Percentiles rank a stretch among this genome's conserved stretches.
Conservation (phyloP, 805 yeast genomes). For the Brettanomyces custersianus region DNA sequence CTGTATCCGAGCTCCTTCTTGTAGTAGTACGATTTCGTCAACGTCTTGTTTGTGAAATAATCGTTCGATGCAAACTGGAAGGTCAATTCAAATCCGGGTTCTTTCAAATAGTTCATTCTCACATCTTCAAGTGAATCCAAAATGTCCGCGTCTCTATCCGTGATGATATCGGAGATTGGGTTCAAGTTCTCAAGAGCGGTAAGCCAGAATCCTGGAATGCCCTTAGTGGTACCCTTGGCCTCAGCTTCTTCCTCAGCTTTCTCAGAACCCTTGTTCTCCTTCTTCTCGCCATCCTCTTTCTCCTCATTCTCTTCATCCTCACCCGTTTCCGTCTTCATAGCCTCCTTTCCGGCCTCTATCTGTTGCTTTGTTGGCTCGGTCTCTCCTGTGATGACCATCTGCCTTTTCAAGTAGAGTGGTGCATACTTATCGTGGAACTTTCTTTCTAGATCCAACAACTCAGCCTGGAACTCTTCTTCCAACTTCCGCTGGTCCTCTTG, state of each 20-base stretch:
- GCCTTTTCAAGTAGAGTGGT: conserved; percentile 71
- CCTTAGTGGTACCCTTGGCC: conserved; percentile 42
- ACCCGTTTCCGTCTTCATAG: conserved; percentile 38
- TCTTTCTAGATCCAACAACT: conserved; percentile 78
- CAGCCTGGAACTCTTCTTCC: conserved; percentile 88
- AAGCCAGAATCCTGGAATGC: conserved; percentile 94
- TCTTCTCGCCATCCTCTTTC: conserved; percentile 34
- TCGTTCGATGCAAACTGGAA: conserved; percentile 75
- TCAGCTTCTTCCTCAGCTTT: conserved; percentile 24
- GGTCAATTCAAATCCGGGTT: conserved; percentile 82
- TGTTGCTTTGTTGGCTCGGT: conserved; percentile 74
- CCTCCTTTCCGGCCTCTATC: conserved; percentile 65
- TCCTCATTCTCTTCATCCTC: conserved; percentile 31
- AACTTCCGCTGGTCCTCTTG: conserved; percentile 73
- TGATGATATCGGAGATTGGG: conserved; percentile 72
- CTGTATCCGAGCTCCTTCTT: conserved; percentile 90
- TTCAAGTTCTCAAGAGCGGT: conserved; percentile 87
- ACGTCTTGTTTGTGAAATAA: conserved; percentile 61
- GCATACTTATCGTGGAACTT: conserved; percentile 62
- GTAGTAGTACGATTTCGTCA: conserved; percentile 85
- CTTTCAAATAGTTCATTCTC: conserved; percentile 66
- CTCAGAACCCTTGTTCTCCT: conserved; percentile 30
- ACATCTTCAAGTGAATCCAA: conserved; percentile 61
- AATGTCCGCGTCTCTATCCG: conserved; percentile 85
- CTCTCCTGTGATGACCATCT: conserved; percentile 60